These are phyloP conservation scores for Pseudomassariella vexata DNA, from an alignment of 2,329 filamentous ascomycete species.

Conservation along the genomic window DNA sequence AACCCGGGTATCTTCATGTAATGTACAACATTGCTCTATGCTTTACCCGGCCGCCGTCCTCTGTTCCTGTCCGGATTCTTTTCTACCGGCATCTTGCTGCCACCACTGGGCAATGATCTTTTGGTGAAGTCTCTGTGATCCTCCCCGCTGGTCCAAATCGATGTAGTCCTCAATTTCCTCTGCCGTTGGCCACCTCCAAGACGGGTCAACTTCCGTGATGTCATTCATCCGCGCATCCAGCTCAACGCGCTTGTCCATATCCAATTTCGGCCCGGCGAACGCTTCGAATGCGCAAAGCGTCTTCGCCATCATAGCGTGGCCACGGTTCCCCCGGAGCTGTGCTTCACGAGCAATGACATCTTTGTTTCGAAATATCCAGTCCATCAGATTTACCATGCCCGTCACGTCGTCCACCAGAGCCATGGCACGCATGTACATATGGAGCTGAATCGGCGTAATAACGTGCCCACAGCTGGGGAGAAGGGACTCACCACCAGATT, in stretches of 20 bases:
- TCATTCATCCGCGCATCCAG: conserved; percentile 14
- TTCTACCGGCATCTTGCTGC: background rate
- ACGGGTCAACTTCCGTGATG: conserved; percentile 5
- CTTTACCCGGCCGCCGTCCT: too few species aligned
- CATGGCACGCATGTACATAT: conserved; percentile 58
- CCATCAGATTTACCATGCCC: conserved; percentile 50
- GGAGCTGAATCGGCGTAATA: conserved; percentile 40
- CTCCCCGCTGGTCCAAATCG: conserved; percentile 12
- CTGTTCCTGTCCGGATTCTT: too few species aligned
- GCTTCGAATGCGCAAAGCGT: conserved; percentile 42
- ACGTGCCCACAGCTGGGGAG: too few species aligned
- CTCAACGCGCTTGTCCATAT: conserved; percentile 14
- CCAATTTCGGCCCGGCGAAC: conserved; percentile 38
- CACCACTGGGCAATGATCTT: conserved; percentile 9
- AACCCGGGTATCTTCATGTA: too few species aligned
- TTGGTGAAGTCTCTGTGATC: conserved; percentile 13
- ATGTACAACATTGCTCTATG: too few species aligned
- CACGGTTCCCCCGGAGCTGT: conserved; percentile 20
- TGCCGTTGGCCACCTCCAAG: conserved; percentile 23
- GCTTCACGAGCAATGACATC: conserved; percentile 27
- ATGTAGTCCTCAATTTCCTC: conserved; percentile 22
- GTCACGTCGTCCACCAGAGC: conserved; percentile 54
- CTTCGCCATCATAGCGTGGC: conserved; percentile 22
- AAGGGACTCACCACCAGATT: too few species aligned
- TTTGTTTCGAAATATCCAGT: conserved; percentile 51